Base-by-base conservation (phyloP, 805 yeast genomes). In the Saccharomyces mikatae region DNA sequence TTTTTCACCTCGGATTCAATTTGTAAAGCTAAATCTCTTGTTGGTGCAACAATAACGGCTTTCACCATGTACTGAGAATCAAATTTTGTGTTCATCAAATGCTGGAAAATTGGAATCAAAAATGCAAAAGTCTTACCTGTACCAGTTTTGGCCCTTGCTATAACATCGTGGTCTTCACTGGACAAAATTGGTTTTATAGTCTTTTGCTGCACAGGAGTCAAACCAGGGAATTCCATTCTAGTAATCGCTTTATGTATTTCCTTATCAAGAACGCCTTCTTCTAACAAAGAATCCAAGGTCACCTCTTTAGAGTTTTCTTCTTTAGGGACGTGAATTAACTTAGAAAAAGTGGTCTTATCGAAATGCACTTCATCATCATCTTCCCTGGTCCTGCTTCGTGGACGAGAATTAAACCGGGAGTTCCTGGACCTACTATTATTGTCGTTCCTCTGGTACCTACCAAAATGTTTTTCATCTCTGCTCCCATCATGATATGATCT, bases 51-150 rank as follows among this genome's bases (percentile, higher is more conserved):
- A 26, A 90, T 80, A 55, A 91, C 78, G 31, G 89, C 76, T 59
- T 79, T 75, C 21, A 82, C 85, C 56, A 71, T 69, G 46, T 73
- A 68, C 4, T 68, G 64, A 17, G 60, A 56, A 14, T 67, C 70
- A 2, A 56, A 55, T 53, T 63, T 66, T 50, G 60, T 66, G 55
- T 60, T 73, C 59, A 65, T 73, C 71, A 64, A 74, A 59, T 80
- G 78, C 65, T 89, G 86, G 48, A 89, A 72, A 11, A 87, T 73
- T 2, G 97, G 97, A 47, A 91, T 75, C 56, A 91, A 85, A 69
- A 89, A 90, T 0, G 97, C 95, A 58, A 87, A 81, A 0, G 97
- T 90, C 69, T 90, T 90, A 64, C 97, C 97, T 1, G 97, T 90
- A 68, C 97, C 97, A 3, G 97, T 90, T 69, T 89, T 89, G 28